Evolutionary conservation across 2,329 filamentous ascomycete species (phyloP).

Genomic region (Colletotrichum melonis): DNA sequence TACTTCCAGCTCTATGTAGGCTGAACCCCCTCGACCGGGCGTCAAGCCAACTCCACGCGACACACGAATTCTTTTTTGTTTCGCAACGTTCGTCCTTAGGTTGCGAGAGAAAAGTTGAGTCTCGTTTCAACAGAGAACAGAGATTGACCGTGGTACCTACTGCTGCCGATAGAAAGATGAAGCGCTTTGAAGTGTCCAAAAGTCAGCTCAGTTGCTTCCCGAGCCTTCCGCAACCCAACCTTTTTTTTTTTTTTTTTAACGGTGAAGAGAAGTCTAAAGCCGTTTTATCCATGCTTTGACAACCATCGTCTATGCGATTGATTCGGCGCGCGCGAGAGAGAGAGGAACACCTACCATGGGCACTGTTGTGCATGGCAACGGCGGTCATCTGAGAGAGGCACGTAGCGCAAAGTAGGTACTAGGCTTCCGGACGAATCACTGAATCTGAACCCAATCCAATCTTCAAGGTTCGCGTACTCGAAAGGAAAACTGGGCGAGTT

Average conservation of each 20-base stretch:
- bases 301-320: slow-evolving; percentile 1
- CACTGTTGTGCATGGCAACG: neutral
- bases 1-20: neutral
- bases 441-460: neutral
- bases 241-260: neutral
- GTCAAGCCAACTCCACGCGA: slow-evolving; percentile 1
- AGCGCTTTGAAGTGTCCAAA: slow-evolving; percentile 7
- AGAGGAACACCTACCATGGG: neutral
- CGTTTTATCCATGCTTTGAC: slow-evolving; percentile 1
- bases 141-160: neutral
- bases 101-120: neutral
- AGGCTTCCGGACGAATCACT: slow-evolving; percentile 3
- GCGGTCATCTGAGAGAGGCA: slow-evolving; percentile 1
- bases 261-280: neutral
- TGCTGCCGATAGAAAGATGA: neutral
- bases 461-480: neutral
- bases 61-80: neutral
- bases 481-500: neutral
- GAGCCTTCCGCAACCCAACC: slow-evolving; percentile 18
- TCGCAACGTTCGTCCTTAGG: slow-evolving; percentile 3
- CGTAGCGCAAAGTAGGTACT: slow-evolving; percentile 8
- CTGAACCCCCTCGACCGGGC: neutral
- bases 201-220: slow-evolving; percentile 6
- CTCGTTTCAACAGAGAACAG: slow-evolving; percentile 14
- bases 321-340: neutral